Base-by-base conservation (phyloP, 257 asterid genomes). In the Dorcoceras hygrometricum region DNA sequence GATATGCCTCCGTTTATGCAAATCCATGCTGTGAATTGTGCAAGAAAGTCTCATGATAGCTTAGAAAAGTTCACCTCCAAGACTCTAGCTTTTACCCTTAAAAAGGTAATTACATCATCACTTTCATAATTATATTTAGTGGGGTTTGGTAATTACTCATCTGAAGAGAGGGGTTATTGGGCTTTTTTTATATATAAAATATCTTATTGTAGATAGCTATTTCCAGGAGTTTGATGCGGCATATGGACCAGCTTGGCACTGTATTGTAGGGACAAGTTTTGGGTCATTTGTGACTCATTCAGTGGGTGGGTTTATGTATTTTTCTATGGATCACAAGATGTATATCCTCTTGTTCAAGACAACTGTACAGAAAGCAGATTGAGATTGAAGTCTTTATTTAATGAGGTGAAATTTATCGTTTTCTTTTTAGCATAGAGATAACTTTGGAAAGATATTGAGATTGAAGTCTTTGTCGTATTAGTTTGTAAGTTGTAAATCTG, bases 1-100 rank as follows among this genome's bases (percentile, higher is more conserved):
- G 98, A 92, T 72, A 92, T 92, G 98, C 95, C 97, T 2, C 96
- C 98, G 4, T 92, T 81, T 77, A 92, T 92, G 98, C 97, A 89
- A 82, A 82, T 89, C 74, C 98, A 92, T 73, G 98, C 91, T 55
- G 96, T 92, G 9, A 87, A 87, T 79, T 87, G 86, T 77, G 96
- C 97, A 9, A 86, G 98, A 77, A 92, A 87, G 66, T 76, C 92
- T 36, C 85, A 71, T 77, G 98, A 92, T 75, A 92, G 98, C 85
- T 71, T 92, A 83, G 98, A 92, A 65, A 92, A 89, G 83, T 92
- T 89, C 89, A 86, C 97, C 24, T 87, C 98, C 66, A 92, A 82
- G 83, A 77, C 95, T 50, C 98, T 92, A 31, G 98, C 97, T 65
- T 76, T 73, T 27, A 87, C 96, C 4, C 93, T 92, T 8, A 92